Percentiles rank a stretch among this genome's conserved stretches.
These are phyloP conservation scores for Phialophora expanda DNA, from an alignment of 2,329 filamentous ascomycete genomes.

Conservation along the genomic window DNA sequence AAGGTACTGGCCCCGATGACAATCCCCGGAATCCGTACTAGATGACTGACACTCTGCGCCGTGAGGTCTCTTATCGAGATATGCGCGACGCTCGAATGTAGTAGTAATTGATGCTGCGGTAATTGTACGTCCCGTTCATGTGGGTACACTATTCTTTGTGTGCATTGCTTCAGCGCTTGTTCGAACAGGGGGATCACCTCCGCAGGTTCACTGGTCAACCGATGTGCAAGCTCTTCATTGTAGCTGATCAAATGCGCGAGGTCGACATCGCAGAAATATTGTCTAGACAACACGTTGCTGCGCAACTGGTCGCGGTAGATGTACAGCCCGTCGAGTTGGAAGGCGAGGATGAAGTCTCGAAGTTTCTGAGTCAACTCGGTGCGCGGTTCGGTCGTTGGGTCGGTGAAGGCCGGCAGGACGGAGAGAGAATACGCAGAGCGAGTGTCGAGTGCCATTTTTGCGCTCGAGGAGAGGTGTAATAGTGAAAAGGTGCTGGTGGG, in stretches of 20 bases:
- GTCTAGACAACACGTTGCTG: conserved; percentile 91
- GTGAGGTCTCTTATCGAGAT: conserved; percentile 94
- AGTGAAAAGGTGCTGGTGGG: background rate
- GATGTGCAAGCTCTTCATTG: conserved; percentile 92
- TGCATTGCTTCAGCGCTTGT: conserved; percentile 84
- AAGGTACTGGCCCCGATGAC: conserved; percentile 97
- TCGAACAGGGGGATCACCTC: conserved; percentile 96
- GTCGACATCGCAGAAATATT: conserved; percentile 95
- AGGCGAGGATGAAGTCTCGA: conserved; percentile 89
- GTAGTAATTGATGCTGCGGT: conserved; percentile 89
- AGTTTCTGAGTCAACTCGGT: conserved; percentile 77
- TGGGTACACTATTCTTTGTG: conserved; percentile 90
- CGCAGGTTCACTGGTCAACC: conserved; percentile 83
- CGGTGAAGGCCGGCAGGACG: conserved; percentile 72
- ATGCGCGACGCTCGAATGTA: conserved; percentile 88
- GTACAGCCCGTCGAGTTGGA: conserved; percentile 91
- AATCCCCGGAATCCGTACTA: conserved; percentile 96
- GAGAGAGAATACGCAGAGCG: conserved; percentile 85
- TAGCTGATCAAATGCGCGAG: conserved; percentile 94
- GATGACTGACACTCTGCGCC: conserved; percentile 86
- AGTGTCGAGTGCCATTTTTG: conserved; percentile 68
- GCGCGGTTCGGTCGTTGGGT: conserved; percentile 70
- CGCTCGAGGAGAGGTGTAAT: background rate
- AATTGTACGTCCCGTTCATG: conserved; percentile 70
- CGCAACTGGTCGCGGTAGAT: conserved; percentile 97